Conservation (phyloP, 2,329 filamentous ascomycete genomes). For the Hypoxylon sp. region DNA sequence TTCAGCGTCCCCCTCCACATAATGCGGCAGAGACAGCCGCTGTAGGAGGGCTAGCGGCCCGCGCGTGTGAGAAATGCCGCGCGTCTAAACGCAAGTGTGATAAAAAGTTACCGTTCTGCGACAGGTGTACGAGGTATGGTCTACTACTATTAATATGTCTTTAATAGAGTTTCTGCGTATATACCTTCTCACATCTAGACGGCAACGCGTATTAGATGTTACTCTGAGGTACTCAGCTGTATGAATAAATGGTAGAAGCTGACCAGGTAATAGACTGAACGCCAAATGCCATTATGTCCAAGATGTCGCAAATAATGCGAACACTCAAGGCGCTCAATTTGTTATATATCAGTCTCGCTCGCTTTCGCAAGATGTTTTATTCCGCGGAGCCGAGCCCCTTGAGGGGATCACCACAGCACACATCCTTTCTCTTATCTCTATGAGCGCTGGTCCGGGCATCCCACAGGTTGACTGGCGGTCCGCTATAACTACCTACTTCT, state of each 20-base stretch:
- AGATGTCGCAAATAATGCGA: conserved; percentile 49
- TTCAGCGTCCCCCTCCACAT: conserved; percentile 38
- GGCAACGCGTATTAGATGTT: background rate
- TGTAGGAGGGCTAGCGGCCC: conserved; percentile 45
- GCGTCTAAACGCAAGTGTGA: conserved; percentile 55
- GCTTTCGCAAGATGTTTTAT: conserved; percentile 49
- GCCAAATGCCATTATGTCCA: conserved; percentile 55
- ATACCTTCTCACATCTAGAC: background rate
- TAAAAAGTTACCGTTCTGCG: conserved; percentile 54
- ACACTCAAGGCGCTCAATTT: conserved; percentile 47
- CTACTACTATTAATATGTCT: background rate
- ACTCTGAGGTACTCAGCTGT: background rate
- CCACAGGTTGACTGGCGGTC: conserved; percentile 56
- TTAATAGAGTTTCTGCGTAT: background rate
- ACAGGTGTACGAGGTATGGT: conserved; percentile 53
- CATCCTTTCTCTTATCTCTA: conserved; percentile 58
- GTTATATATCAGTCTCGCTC: conserved; percentile 53
- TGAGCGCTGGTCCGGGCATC: conserved; percentile 48
- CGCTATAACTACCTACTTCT: conserved; percentile 58
- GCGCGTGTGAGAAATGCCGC: conserved; percentile 56
- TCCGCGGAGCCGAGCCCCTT: conserved; percentile 52
- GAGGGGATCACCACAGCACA: conserved; percentile 56
- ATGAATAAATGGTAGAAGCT: conserved; percentile 24
- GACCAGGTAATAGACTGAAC: conserved; percentile 49
- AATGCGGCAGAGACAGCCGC: conserved; percentile 25